phyloP scores from a whole-genome alignment of 148 eudicot genomes.

The Cornus kousa region DNA sequence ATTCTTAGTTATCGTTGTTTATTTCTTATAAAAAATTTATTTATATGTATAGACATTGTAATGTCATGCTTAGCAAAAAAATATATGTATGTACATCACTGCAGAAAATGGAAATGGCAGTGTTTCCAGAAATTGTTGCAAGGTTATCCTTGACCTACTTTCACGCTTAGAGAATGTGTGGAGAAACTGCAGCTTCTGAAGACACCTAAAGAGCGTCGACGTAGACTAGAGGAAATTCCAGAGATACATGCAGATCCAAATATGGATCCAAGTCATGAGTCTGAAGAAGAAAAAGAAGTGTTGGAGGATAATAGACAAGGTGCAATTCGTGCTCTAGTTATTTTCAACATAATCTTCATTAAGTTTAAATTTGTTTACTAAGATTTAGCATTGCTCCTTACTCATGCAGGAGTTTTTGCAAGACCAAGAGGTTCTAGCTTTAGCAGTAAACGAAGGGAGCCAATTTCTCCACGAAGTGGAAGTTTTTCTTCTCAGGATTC shows the following conservation, averaged over 20 bases:
- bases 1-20: no score
- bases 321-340: conserved; percentile 14
- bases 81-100: conserved; percentile 3
- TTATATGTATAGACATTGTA: no score
- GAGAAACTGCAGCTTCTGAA: conserved; percentile 89
- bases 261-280: conserved; percentile 88
- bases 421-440: conserved; percentile 50
- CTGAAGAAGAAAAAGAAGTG: conserved; percentile 78
- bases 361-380: not conserved
- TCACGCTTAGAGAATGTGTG: conserved; percentile 94
- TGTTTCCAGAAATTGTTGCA: not conserved
- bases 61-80: no score
- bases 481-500: conserved; percentile 53
- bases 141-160: conserved; percentile 58
- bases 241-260: conserved; percentile 88
- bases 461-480: conserved; percentile 56
- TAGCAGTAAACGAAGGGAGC: conserved; percentile 58
- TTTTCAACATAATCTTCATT: conserved; percentile 12
- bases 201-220: conserved; percentile 90
- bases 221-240: conserved; percentile 90
- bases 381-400: conserved; percentile 10
- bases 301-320: conserved; percentile 60
- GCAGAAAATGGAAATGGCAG: conserved; percentile 22
- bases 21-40: no score
- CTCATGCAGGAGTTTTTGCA: conserved; percentile 44